Evolutionary conservation across 23 red algal species (phyloP), one percentile per base, ranked within the genome.

Genomic region (Gracilariopsis chorda): DNA sequence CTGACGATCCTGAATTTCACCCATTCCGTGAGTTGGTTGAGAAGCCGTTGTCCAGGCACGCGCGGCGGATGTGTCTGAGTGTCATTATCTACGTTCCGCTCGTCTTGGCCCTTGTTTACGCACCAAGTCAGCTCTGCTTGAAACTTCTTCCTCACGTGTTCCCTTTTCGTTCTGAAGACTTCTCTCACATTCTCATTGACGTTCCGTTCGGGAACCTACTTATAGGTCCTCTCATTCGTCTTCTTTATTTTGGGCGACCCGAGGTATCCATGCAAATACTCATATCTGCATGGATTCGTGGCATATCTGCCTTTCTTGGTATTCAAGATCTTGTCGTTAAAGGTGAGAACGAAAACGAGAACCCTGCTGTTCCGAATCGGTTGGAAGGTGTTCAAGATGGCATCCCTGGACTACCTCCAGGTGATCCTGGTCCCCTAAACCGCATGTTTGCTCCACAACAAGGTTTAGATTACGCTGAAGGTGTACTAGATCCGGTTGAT

Each of bases 11-110:
- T 7, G 97, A 96, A 44, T 94, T 96, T 45, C 92, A 94, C 29
- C 97, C 97, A 27, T 92, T 99, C 51, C 85, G 82, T 39, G 97
- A 99, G 49, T 77, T 99, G 43, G 93, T 99, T 39, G 93, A 95
- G 48, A 90, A 94, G 72, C 97, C 97, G 11, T 68, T 99, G 17
- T 84, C 88, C 27, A 72, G 88, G 51, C 97, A 99, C 77, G 86
- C 90, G 1, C 83, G 93, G 30, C 64, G 94, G 23, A 93, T 99
- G 85, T 84, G 83, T 41, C 52, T 99, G 0, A 96, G 93, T 36
- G 70, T 92, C 2, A 17, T 90, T 16, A 88, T 99, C 43, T 99
- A 96, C 47, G 89, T 83, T n/a, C 88, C 94, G n/a, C 75, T 99
- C 23, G 90, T 99, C 55, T 37, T 71, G 33, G 70, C 88, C 1